These are phyloP conservation scores for Graphium sp. DNA, from an alignment of 2,329 filamentous ascomycete genomes.

Conservation along the genomic window DNA sequence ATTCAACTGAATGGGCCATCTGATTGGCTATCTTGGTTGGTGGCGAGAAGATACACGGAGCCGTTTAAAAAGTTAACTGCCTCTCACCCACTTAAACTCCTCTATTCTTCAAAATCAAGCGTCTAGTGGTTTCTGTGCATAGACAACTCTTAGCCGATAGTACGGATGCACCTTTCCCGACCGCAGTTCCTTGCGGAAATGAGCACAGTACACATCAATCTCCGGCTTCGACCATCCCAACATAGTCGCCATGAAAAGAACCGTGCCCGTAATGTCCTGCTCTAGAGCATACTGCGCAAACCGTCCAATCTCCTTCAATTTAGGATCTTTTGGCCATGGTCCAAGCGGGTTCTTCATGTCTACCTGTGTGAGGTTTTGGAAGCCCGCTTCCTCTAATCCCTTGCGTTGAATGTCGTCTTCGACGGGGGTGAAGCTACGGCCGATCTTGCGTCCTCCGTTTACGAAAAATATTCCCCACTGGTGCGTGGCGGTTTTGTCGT, in stretches of 20 bases:
- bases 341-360: constrained; percentile 18
- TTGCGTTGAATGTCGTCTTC: constrained; percentile 8
- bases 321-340: constrained; percentile 23
- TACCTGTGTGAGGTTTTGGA: constrained; percentile 4
- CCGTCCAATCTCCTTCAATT: constrained; percentile 25
- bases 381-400: constrained; percentile 10
- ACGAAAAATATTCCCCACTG: constrained; percentile 13
- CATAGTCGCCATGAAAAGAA: constrained; percentile 17
- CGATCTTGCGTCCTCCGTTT: constrained; percentile 12
- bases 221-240: constrained; percentile 17
- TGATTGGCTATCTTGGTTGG: too few species aligned
- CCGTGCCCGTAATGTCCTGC: constrained; percentile 15
- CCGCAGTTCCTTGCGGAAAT: constrained; percentile 16
- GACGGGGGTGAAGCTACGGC: constrained; percentile 12
- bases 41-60: too few species aligned
- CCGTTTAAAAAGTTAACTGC: too few species aligned
- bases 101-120: too few species aligned
- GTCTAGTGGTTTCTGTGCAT: constrained; percentile 1
- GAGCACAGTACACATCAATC: constrained; percentile 14
- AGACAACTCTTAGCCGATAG: constrained; percentile 17
- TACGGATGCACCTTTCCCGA: constrained; percentile 17
- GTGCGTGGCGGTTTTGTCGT: constrained; percentile 9
- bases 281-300: constrained; percentile 17
- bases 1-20: too few species aligned
- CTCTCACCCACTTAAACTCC: too few species aligned